Percentiles rank a stretch among this genome's conserved stretches.
These are phyloP conservation scores for Ricinus communis DNA, from an alignment of 345 rosid genomes.

Conservation along the genomic window DNA sequence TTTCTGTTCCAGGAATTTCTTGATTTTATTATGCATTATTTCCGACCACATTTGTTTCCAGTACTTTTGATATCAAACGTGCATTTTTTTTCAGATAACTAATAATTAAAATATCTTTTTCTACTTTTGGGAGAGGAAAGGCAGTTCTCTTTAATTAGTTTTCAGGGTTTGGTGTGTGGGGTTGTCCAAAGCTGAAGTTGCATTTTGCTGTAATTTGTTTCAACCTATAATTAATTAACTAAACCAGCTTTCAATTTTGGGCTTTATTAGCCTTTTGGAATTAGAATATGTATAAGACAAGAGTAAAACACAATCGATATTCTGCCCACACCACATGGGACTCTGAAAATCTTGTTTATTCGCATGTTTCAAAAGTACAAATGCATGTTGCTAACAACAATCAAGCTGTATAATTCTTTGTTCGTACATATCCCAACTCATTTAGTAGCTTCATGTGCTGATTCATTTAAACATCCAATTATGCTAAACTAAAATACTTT, in stretches of 20 bases:
- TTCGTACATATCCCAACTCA: not conserved
- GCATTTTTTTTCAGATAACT: not conserved
- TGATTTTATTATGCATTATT: not conserved
- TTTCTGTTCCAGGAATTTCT: constrained; percentile 15
- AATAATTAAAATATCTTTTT: not conserved
- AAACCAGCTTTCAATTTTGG: not conserved
- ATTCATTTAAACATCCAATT: not conserved
- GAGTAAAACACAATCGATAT: not conserved
- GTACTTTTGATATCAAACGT: not conserved
- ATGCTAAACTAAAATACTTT: too few relatives aligned
- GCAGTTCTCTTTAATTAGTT: not conserved
- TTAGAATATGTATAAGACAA: not conserved
- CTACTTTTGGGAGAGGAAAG: not conserved
- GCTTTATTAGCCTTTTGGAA: not conserved
- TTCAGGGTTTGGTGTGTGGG: not conserved
- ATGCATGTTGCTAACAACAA: not conserved
- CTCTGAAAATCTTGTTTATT: not conserved
- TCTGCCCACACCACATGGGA: not conserved
- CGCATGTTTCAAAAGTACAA: not conserved
- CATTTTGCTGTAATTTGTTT: not conserved
- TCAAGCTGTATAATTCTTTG: not conserved
- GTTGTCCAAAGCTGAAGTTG: too few relatives aligned
- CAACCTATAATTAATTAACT: too few relatives aligned
- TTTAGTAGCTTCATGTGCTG: constrained; percentile 1
- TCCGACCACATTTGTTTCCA: not conserved